phyloP scores from a whole-genome alignment of 179 eudicot genomes.

The Drosera spatulata region DNA sequence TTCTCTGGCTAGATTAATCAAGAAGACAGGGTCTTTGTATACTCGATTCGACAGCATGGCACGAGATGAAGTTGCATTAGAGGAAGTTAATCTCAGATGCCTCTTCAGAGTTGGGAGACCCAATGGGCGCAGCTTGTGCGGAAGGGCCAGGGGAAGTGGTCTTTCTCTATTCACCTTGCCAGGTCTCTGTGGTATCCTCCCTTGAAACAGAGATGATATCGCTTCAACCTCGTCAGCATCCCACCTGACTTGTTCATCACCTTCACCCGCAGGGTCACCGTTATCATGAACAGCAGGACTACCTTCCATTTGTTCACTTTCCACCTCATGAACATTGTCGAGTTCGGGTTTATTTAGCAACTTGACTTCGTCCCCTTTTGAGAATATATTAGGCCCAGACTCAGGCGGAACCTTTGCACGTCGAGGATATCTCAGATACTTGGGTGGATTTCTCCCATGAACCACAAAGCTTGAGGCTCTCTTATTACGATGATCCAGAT shows the following conservation, averaged over 20 bases:
- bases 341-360: constrained; percentile 8
- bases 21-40: constrained; percentile 67
- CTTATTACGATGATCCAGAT: too few species aligned
- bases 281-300: constrained; percentile 4
- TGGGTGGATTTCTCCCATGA: constrained; percentile 12
- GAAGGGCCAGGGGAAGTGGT: constrained; percentile 82
- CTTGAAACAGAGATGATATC: constrained; percentile 75
- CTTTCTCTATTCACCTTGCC: constrained; percentile 62
- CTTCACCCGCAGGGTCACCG: constrained; percentile 13
- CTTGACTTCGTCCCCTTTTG: constrained; percentile 8
- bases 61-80: constrained; percentile 20
- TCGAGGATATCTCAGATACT: constrained; percentile 23
- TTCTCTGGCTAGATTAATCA: constrained; percentile 58
- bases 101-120: constrained; percentile 56
- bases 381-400: constrained; percentile 7
- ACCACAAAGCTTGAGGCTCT: too few species aligned
- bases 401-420: constrained; percentile 27
- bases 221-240: constrained; percentile 78
- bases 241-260: constrained; percentile 39
- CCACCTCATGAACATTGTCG: constrained; percentile 10
- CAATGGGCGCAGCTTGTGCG: constrained; percentile 68
- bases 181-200: constrained; percentile 84
- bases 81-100: constrained; percentile 18
- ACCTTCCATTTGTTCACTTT: constrained; percentile 5
- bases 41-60: constrained; percentile 35